Conservation (phyloP, 495 filamentous ascomycete genomes). For the Penicillium waksmanii region DNA sequence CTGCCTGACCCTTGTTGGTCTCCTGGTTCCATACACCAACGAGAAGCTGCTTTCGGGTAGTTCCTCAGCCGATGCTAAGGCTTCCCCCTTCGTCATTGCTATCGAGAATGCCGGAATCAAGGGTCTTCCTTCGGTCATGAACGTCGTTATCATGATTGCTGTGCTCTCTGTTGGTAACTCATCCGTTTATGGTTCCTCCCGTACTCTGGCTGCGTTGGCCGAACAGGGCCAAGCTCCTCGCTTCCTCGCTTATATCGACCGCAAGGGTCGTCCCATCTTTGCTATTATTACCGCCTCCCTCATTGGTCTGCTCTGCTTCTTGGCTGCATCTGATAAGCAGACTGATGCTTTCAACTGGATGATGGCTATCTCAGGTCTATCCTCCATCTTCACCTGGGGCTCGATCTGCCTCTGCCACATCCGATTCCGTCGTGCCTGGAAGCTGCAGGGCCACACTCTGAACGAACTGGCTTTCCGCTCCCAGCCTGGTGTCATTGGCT, state of each 20-base stretch:
- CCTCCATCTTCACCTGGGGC: slow-evolving; percentile 91
- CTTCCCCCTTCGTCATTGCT: slow-evolving; percentile 89
- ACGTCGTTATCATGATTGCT: slow-evolving; percentile 85
- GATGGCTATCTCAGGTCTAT: slow-evolving; percentile 85
- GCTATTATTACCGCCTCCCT: slow-evolving; percentile 69
- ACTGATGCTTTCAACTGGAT: slow-evolving; percentile 81
- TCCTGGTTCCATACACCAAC: slow-evolving; percentile 74
- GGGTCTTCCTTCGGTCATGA: slow-evolving; percentile 81
- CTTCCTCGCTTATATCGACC: slow-evolving; percentile 81
- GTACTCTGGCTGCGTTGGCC: slow-evolving; percentile 83
- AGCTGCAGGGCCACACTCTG: slow-evolving; percentile 65
- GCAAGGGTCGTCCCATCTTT: slow-evolving; percentile 76
- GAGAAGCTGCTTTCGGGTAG: slow-evolving; percentile 57
- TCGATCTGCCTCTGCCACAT: slow-evolving; percentile 89
- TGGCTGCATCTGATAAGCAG: slow-evolving; percentile 68
- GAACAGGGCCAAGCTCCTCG: slow-evolving; percentile 82
- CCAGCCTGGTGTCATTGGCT: slow-evolving; percentile 79
- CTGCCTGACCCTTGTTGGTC: slow-evolving; percentile 71
- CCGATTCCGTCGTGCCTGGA: slow-evolving; percentile 86
- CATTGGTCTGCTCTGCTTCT: slow-evolving; percentile 78
- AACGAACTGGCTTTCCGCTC: slow-evolving; percentile 80
- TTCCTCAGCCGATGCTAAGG: slow-evolving; percentile 64
- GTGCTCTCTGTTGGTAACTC: slow-evolving; percentile 88
- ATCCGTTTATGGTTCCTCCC: slow-evolving; percentile 82
- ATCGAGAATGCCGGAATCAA: slow-evolving; percentile 79